Conservation (phyloP, 306 rosid genomes). For the peach (Prunus persica) region DNA sequence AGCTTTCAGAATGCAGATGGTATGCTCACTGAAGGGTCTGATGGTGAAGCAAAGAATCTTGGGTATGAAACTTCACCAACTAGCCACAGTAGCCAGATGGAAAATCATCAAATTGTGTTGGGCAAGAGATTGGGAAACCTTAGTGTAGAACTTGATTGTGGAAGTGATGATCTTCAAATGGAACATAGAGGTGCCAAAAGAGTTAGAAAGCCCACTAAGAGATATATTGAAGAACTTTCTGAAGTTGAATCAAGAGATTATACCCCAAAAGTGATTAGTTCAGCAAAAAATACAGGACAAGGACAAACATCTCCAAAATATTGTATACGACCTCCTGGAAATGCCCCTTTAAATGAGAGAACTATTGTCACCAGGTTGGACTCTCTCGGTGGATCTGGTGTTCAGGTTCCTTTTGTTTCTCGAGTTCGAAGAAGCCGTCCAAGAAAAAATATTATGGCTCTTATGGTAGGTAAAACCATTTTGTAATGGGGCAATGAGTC, state of each 20-base stretch:
- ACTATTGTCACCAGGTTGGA: slow-evolving; percentile 63
- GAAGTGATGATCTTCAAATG: slow-evolving; percentile 39
- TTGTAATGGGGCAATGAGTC: slow-evolving; percentile 3
- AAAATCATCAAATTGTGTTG: slow-evolving; percentile 45
- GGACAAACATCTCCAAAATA: slow-evolving; percentile 44
- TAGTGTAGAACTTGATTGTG: slow-evolving; percentile 49
- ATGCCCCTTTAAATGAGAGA: slow-evolving; percentile 50
- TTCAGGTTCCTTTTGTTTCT: slow-evolving; percentile 81
- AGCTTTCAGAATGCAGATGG: slow-evolving; percentile 38
- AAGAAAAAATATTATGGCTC: slow-evolving; percentile 66
- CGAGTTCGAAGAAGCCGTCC: slow-evolving; percentile 95
- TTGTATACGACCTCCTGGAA: slow-evolving; percentile 40
- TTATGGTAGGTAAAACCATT: slow-evolving; percentile 60
- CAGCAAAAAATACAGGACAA: slow-evolving; percentile 37
- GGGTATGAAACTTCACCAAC: slow-evolving; percentile 43
- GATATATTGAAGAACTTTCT: slow-evolving; percentile 98
- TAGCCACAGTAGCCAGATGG: slow-evolving; percentile 31
- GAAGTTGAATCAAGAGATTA: slow-evolving; percentile 68
- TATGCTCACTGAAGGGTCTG: slow-evolving; percentile 25
- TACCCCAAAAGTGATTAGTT: slow-evolving; percentile 39
- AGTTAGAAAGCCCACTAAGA: slow-evolving; percentile 84
- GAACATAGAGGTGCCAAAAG: slow-evolving; percentile 76
- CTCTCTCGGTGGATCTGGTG: slow-evolving; percentile 75
- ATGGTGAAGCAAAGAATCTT: slow-evolving; percentile 32
- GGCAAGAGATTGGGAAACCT: slow-evolving; percentile 37